Evolutionary conservation across 306 rosid genomes (phyloP).

Genomic region (Vigna nakashimae): DNA sequence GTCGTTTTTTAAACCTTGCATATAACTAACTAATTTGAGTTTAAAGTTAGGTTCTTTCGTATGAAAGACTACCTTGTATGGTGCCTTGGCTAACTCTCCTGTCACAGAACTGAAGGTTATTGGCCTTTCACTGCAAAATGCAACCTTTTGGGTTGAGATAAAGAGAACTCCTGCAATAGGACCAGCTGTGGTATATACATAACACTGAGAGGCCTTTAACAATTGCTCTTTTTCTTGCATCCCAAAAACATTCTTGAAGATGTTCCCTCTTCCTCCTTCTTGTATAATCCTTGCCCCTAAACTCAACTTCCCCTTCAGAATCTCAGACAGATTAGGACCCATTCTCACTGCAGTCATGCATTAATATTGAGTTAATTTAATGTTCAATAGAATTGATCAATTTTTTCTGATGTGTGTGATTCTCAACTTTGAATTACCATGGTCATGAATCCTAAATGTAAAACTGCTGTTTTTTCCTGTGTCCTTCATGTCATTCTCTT

Average conservation of each 20-base stretch:
- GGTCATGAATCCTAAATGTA: constrained; percentile 66
- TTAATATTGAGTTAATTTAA: constrained; percentile 4
- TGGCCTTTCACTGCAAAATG: constrained; percentile 75
- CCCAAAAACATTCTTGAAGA: constrained; percentile 72
- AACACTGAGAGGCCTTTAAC: constrained; percentile 87
- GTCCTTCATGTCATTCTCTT: constrained; percentile 42
- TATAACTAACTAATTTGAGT: background rate
- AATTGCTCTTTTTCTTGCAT: constrained; percentile 71
- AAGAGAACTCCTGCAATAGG: constrained; percentile 88
- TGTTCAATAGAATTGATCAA: constrained; percentile 2
- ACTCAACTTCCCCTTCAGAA: constrained; percentile 74
- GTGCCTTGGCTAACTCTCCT: constrained; percentile 54
- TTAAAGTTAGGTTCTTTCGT: background rate
- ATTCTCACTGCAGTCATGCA: constrained; percentile 61
- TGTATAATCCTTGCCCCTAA: constrained; percentile 75
- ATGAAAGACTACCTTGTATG: constrained; percentile 64
- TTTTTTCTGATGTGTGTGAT: background rate
- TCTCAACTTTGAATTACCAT: constrained; percentile 50
- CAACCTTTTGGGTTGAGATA: constrained; percentile 71
- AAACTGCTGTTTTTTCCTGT: constrained; percentile 49
- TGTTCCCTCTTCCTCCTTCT: constrained; percentile 79
- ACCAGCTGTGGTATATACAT: constrained; percentile 75
- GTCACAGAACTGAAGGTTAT: constrained; percentile 56
- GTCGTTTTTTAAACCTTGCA: too few relatives aligned
- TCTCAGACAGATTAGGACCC: constrained; percentile 70